phyloP scores from a whole-genome alignment of 495 filamentous ascomycete genomes.

The Podospora pseudoanserina region DNA sequence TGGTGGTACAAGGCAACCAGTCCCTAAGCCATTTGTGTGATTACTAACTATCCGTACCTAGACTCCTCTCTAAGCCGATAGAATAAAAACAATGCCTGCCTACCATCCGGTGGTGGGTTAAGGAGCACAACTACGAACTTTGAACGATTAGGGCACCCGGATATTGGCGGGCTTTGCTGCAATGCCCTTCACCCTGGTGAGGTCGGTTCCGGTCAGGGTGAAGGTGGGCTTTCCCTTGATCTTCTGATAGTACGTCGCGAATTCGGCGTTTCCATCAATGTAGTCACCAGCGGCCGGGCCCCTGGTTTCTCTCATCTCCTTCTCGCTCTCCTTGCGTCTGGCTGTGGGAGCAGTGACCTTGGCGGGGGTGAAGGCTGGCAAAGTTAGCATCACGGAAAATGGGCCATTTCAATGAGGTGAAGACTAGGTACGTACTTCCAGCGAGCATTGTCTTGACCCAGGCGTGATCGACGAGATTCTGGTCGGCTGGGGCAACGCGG shows the following conservation, averaged over 20 bases:
- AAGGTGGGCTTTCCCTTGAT: background rate
- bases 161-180: background rate
- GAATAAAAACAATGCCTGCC: too few species aligned
- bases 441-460: background rate
- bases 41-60: too few species aligned
- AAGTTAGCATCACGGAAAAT: background rate
- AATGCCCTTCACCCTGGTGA: background rate
- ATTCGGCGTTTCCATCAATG: background rate
- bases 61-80: too few species aligned
- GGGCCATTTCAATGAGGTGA: background rate
- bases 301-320: background rate
- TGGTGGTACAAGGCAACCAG: too few species aligned
- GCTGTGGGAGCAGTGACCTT: background rate
- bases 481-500: background rate
- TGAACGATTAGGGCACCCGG: background rate
- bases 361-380: background rate
- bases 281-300: background rate
- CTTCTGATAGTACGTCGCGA: background rate
- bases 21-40: too few species aligned
- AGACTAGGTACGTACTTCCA: background rate
- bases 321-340: background rate
- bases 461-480: background rate
- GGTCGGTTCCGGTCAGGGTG: background rate
- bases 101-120: too few species aligned
- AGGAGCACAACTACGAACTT: too few species aligned